Evolutionary conservation across 2,329 filamentous ascomycete genomes (phyloP), one percentile per base, ranked within the genome.

Genomic region (Sporothrix dimorphospora): DNA sequence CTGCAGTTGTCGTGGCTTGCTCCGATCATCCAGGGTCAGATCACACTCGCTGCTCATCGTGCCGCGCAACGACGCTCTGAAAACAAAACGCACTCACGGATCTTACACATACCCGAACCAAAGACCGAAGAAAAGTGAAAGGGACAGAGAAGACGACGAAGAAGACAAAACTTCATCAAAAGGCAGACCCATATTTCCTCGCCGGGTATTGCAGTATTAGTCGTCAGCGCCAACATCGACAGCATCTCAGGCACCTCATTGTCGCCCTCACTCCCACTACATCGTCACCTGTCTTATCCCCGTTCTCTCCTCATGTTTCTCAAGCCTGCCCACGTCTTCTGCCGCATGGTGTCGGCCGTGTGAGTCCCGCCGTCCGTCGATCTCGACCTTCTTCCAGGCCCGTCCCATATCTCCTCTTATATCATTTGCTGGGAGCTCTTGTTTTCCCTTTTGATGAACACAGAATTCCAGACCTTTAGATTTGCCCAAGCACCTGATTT

Each of bases 301-400:
- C 49, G 21, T 59, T 21, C 9, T 61, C 57, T 42, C 12, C 34
- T 19, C 21, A 21, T 14, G 11, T 34, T 16, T 38, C n/a, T 16
- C 21, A 21, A n/a, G 21, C 12, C 40, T 45, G 21, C 21, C 40
- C 40, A 30, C 61, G 21, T 30, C 61, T 47, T 45, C 21, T 65
- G 45, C 30, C 30, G 57, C 42, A 63, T 65, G 55, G 57, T 6
- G 30, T 71, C 69, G 69, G 69, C 11, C 69, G 57, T 71, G 65
- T 71, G 69, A 71, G 45, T 71, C 55, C 69, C 57, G 57, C 55
- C n/a, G 27, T 38, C 69, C 69, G 69, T 51, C 69, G 55, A 65
- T 53, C 57, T 51, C 12, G 47, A 42, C 16, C 55, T 49, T 40
- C 24, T n/a, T 16, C 53, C 30, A 11, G 27, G 19, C 19, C 38